Conservation (phyloP, 2,329 filamentous ascomycete species). For the Fonsecaea multimorphosa region DNA sequence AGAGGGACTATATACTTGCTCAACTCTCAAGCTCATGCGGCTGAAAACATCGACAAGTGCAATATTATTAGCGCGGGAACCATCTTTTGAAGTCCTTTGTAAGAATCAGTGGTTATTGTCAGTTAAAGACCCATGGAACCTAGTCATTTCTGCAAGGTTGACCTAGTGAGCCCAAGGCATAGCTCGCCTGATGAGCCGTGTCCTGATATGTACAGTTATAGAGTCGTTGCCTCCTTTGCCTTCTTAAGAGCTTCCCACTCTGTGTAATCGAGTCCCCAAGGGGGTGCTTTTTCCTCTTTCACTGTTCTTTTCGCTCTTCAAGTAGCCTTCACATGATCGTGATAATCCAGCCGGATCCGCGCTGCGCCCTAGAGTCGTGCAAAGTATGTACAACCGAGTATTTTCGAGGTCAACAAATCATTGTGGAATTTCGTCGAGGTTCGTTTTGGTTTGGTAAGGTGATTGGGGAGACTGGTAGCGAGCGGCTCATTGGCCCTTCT, state of each 20-base stretch:
- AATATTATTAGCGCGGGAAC: not conserved
- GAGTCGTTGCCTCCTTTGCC: not conserved
- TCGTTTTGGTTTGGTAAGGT: not conserved
- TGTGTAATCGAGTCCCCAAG: not conserved
- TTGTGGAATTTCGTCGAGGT: not conserved
- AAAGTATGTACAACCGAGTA: constrained; percentile 1
- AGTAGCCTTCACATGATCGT: not conserved
- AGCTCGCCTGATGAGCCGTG: not conserved
- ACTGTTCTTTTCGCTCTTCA: not conserved
- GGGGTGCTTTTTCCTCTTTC: not conserved
- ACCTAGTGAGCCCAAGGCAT: not conserved
- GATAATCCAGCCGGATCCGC: not conserved
- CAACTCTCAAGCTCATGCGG: constrained; percentile 10
- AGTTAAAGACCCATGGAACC: not conserved
- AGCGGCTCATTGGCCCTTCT: constrained; percentile 43
- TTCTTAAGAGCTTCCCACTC: not conserved
- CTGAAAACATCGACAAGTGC: not conserved
- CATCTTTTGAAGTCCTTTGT: not conserved
- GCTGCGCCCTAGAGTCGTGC: not conserved
- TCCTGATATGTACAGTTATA: not conserved
- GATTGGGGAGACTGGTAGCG: not conserved
- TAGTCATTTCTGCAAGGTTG: not conserved
- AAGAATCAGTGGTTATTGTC: not conserved
- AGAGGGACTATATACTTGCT: constrained; percentile 20
- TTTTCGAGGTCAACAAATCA: not conserved